Evolutionary conservation across 208 protist genomes (phyloP).

Genomic region (Giardia duodenalis): DNA sequence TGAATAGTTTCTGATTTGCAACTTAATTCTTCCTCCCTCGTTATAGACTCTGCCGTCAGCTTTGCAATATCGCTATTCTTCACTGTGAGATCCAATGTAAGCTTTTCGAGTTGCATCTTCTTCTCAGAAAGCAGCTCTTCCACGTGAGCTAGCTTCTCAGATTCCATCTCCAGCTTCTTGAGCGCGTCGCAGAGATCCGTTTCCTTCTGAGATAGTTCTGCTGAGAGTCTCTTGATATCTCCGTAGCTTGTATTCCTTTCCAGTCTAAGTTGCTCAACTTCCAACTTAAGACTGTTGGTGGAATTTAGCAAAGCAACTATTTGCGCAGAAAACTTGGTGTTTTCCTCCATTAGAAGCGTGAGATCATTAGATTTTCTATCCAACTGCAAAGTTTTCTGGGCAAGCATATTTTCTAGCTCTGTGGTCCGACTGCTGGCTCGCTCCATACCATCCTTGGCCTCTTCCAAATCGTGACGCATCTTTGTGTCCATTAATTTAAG

Average conservation of each 20-base stretch:
- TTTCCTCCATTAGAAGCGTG: neutral
- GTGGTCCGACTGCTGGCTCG: neutral
- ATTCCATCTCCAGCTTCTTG: neutral
- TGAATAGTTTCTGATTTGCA: neutral
- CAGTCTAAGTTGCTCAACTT: neutral
- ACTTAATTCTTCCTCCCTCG: neutral
- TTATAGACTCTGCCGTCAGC: neutral
- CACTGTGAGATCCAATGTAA: neutral
- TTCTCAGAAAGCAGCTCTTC: neutral
- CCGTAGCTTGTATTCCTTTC: neutral
- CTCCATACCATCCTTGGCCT: neutral
- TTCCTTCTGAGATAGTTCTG: neutral
- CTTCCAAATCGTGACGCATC: neutral
- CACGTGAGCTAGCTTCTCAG: neutral
- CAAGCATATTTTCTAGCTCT: neutral
- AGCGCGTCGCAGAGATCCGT: neutral
- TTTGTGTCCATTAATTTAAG: neutral
- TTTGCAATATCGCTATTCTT: neutral
- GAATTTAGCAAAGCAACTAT: neutral
- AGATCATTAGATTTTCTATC: neutral
- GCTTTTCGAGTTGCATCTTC: neutral
- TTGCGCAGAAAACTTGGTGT: neutral
- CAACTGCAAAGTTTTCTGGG: neutral
- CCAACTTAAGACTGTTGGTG: neutral
- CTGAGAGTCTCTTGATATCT: neutral